Percentiles rank a stretch among this genome's conserved stretches.
Conservation (phyloP, 2,329 filamentous ascomycete species). For the Neopestalotiopsis rosae region DNA sequence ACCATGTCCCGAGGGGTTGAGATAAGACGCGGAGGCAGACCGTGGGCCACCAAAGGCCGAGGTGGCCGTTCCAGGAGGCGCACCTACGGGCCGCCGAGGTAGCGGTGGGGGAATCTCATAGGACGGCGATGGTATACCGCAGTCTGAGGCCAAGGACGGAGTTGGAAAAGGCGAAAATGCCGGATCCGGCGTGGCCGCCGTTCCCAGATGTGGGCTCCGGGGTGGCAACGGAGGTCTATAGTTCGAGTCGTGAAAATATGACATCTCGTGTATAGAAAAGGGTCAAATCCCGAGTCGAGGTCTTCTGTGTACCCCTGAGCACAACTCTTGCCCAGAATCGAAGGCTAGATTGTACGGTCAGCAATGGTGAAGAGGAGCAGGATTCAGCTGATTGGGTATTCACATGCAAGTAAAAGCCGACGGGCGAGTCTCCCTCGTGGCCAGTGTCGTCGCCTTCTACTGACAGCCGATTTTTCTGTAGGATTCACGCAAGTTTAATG, state of each 20-base stretch:
- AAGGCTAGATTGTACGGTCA: not conserved
- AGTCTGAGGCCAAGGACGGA: not conserved
- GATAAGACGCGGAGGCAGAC: not conserved
- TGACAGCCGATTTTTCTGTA: not conserved
- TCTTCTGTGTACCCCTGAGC: not conserved
- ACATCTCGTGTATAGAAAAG: not conserved
- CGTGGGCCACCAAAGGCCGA: not conserved
- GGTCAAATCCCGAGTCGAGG: not conserved
- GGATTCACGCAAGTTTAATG: not conserved
- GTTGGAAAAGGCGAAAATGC: constrained; percentile 11
- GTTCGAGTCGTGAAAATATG: not conserved
- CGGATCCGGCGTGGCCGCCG: not conserved
- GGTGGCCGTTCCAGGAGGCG: not conserved
- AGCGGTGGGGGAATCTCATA: constrained; percentile 1
- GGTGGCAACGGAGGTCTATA: constrained; percentile 16
- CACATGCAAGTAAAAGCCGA: not conserved
- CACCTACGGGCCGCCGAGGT: constrained; percentile 15
- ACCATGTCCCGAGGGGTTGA: constrained; percentile 16
- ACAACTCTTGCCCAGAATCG: not conserved
- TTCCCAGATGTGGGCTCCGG: constrained; percentile 2
- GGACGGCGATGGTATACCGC: not conserved
- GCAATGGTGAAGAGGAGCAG: not conserved
- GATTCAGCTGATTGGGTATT: not conserved
- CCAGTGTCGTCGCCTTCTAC: not conserved
- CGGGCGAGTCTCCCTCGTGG: not conserved